A percentile compares a stretch with the other conserved stretches of the same genome.
These are phyloP conservation scores for Pyracantha coccinea DNA, from an alignment of 331 rosid species.

Conservation along the genomic window DNA sequence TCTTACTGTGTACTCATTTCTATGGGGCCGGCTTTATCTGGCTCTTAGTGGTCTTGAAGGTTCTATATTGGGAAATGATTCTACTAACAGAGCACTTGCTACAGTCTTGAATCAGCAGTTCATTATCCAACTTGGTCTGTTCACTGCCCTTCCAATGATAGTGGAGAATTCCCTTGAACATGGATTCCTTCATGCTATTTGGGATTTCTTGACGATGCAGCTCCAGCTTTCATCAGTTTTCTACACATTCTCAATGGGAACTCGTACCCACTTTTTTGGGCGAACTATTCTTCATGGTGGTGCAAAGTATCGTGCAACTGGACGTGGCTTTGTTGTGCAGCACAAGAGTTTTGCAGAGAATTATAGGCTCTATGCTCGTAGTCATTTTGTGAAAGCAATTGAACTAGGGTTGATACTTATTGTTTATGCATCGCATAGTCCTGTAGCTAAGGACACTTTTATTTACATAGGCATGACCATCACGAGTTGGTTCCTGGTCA, in stretches of 20 bases:
- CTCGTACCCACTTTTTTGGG: conserved; percentile 82
- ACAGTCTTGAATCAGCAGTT: conserved; percentile 78
- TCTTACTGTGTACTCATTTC: conserved; percentile 72
- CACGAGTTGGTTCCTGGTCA: conserved; percentile 76
- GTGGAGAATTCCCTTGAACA: conserved; percentile 74
- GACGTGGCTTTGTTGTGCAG: conserved; percentile 90
- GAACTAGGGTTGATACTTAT: conserved; percentile 73
- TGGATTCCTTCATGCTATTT: conserved; percentile 72
- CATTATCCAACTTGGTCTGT: conserved; percentile 76
- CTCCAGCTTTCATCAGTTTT: conserved; percentile 90
- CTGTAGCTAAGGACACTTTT: conserved; percentile 47
- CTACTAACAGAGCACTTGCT: conserved; percentile 50
- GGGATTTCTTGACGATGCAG: conserved; percentile 88
- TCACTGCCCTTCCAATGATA: conserved; percentile 88
- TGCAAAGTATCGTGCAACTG: conserved; percentile 84
- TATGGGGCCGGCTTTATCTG: conserved; percentile 76
- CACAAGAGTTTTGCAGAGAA: conserved; percentile 86
- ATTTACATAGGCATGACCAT: conserved; percentile 71
- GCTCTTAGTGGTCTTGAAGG: conserved; percentile 83
- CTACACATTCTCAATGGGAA: conserved; percentile 84
- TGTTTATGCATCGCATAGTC: conserved; percentile 60
- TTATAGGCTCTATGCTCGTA: conserved; percentile 81
- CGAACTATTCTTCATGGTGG: conserved; percentile 88
- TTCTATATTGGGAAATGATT: conserved; percentile 29
- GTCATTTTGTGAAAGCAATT: conserved; percentile 90